Base-by-base conservation (phyloP, 2,329 filamentous ascomycete genomes). In the Ilyonectria mors-panacis region DNA sequence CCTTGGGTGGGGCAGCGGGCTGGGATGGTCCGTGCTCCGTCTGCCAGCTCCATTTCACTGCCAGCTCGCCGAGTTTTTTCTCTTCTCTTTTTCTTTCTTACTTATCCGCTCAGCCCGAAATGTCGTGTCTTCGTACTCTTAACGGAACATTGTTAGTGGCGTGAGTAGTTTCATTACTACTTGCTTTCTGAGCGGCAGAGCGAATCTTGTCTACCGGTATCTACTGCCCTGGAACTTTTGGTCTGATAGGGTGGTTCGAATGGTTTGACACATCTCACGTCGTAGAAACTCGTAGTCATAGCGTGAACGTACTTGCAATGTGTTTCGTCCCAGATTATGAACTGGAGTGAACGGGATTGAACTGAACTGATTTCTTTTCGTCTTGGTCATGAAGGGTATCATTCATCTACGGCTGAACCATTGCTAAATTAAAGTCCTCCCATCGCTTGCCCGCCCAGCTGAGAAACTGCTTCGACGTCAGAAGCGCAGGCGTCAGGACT, bases 221-320 rank as follows among this genome's bases (percentile, higher is more conserved):
- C 92, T 94, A 91, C 92, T 93, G 90, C 92, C 91, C 91, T 93
- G 87, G 92, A 94, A 88, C 33, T 53, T 91, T 82, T 83, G 82
- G 80, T 85, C 85, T 94, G 92, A 93, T 88, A 89, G 90, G 90
- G 92, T 90, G 86, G 92, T 92, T 94, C 92, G 92, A 93, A 91
- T 90, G 90, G 90, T 90, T 68, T 88, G 91, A 90, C 88, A 93
- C 91, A 85, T 75, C 75, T 58, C 61, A 19, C 13, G 30, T 35
- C 13, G 28, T 35, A 35, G 17, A 53, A 6, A 35, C n/a, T 53
- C n/a, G 15, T 37, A 53, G n/a, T 35, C n/a, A 8, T 17, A 23
- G 6, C n/a, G 19, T 53, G 30, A 37, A 15, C n/a, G 50, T 53
- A 13, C 30, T 19, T 30, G 26, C 12, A 30, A 33, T 6, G n/a